Evolutionary conservation across 176 grass and related monocot genomes (phyloP).

Genomic region (Pharus latifolius): DNA sequence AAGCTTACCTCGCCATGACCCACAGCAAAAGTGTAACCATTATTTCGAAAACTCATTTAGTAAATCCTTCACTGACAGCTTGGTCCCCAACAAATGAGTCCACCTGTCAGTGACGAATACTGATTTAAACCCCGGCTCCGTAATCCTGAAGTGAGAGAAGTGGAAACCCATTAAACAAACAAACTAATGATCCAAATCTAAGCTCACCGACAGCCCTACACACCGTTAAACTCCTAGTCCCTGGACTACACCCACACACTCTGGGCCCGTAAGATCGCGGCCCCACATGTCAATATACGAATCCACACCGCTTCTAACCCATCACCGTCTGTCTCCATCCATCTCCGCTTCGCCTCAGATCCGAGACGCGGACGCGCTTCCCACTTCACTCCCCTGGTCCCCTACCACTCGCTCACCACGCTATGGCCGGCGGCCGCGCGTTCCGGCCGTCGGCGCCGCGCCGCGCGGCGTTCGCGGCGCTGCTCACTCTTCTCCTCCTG

Average conservation of each 20-base stretch:
- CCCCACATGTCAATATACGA: neutral
- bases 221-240: neutral
- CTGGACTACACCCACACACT: neutral
- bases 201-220: constrained; percentile 17
- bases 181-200: neutral
- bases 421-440: constrained; percentile 80
- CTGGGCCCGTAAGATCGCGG: neutral
- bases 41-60: too few species aligned
- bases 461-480: constrained; percentile 50
- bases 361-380: constrained; percentile 11
- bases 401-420: neutral
- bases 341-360: constrained; percentile 12
- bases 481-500: constrained; percentile 52
- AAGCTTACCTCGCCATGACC: too few species aligned
- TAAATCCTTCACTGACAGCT: too few species aligned
- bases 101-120: too few species aligned
- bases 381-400: neutral
- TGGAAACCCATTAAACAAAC: neutral
- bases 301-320: too few species aligned
- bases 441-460: constrained; percentile 49
- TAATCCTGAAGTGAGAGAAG: too few species aligned
- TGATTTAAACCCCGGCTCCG: too few species aligned
- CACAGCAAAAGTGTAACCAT: too few species aligned
- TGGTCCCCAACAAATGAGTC: too few species aligned
- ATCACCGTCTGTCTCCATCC: neutral